A percentile compares a stretch with the other conserved stretches of the same genome.
Evolutionary conservation across 2,329 filamentous ascomycete species (phyloP).

Genomic region (Kalmusia sp.): DNA sequence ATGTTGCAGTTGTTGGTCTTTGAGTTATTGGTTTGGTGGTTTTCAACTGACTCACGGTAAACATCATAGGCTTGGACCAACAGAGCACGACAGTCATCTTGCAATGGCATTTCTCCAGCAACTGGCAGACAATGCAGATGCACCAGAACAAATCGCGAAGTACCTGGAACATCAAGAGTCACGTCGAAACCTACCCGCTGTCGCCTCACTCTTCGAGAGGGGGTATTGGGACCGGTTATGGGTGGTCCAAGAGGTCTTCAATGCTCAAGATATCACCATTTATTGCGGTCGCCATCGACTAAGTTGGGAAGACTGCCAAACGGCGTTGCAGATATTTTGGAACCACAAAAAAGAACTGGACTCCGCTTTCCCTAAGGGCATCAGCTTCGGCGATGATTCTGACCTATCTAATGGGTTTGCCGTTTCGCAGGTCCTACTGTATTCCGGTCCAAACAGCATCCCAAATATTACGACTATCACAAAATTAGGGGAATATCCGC

Average conservation of each 20-base stretch:
- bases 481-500: slow-evolving; percentile 16
- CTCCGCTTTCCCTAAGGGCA: slow-evolving; percentile 13
- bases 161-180: too few relatives aligned
- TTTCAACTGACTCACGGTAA: too few relatives aligned
- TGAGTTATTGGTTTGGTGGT: too few relatives aligned
- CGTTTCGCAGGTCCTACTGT: slow-evolving; percentile 16
- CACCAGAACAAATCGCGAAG: slow-evolving; percentile 26
- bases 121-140: slow-evolving; percentile 34
- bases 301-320: slow-evolving; percentile 40
- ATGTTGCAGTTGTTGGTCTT: too few relatives aligned
- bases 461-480: slow-evolving; percentile 15
- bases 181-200: too few relatives aligned
- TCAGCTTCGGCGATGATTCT: not conserved
- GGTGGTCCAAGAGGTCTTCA: slow-evolving; percentile 54
- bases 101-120: slow-evolving; percentile 40
- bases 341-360: slow-evolving; percentile 17
- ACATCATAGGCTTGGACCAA: slow-evolving; percentile 42
- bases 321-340: slow-evolving; percentile 27
- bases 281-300: slow-evolving; percentile 48
- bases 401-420: slow-evolving; percentile 6
- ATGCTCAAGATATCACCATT: slow-evolving; percentile 44
- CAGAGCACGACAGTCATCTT: slow-evolving; percentile 29
- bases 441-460: slow-evolving; percentile 25
- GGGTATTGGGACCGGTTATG: slow-evolving; percentile 50
- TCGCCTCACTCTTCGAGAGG: slow-evolving; percentile 44